Percentiles rank a stretch among this genome's conserved stretches.
Evolutionary conservation across 108 stramenopile genomes (phyloP).

Genomic region (Skeletonema marinoi): DNA sequence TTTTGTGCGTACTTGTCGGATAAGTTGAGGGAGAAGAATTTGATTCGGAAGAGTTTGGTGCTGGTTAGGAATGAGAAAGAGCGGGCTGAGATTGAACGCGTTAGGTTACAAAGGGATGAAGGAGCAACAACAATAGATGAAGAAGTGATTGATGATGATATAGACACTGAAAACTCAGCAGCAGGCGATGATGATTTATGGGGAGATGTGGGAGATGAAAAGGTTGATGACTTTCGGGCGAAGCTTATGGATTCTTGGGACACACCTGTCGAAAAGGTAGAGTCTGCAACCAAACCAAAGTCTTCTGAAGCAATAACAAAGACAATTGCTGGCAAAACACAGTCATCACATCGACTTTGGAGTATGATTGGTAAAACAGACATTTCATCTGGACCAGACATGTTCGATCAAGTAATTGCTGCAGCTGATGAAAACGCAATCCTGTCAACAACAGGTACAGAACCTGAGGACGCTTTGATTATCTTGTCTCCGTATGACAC

Average conservation of each 20-base stretch:
- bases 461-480: constrained; percentile 42
- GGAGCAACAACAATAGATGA: not conserved
- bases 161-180: not conserved
- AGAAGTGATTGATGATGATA: not conserved
- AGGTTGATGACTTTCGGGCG: constrained; percentile 24
- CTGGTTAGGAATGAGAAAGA: constrained; percentile 42
- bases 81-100: constrained; percentile 19
- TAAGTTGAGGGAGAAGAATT: constrained; percentile 16
- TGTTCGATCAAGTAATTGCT: constrained; percentile 41
- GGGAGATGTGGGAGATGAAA: not conserved
- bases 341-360: constrained; percentile 46
- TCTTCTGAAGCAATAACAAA: not conserved
- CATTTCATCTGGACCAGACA: constrained; percentile 39
- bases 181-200: not conserved
- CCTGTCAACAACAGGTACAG: not conserved
- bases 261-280: constrained; percentile 1
- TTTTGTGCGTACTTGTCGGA: constrained; percentile 26
- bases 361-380: constrained; percentile 38
- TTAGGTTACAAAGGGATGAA: not conserved
- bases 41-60: constrained; percentile 39
- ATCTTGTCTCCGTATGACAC: constrained; percentile 38
- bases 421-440: constrained; percentile 44
- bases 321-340: not conserved
- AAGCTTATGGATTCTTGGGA: constrained; percentile 39
- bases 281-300: constrained; percentile 2